Evolutionary conservation across 345 rosid genomes (phyloP).

Genomic region (Hypericum perforatum): DNA sequence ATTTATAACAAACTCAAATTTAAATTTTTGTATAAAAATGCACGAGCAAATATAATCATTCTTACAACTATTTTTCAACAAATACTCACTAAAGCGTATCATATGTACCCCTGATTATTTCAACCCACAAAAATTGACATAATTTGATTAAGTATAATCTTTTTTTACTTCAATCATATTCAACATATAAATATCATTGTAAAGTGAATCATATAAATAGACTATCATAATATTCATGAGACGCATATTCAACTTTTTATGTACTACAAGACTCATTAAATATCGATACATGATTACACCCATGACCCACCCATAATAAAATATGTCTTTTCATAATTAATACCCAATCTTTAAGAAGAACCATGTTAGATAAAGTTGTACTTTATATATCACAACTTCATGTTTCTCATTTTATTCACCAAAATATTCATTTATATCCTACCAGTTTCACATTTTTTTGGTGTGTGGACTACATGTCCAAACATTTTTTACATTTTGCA

Average conservation of each 20-base stretch:
- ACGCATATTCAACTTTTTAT: not conserved
- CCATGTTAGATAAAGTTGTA: not conserved
- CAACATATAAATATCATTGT: not conserved
- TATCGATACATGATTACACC: constrained; percentile 6
- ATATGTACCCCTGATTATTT: too few species aligned
- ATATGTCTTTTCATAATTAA: constrained; percentile 8
- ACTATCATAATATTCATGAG: constrained; percentile 2
- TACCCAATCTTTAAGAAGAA: not conserved
- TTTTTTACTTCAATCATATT: too few species aligned
- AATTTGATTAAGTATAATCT: too few species aligned
- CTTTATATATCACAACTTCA: not conserved
- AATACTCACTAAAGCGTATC: too few species aligned
- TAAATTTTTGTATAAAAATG: too few species aligned
- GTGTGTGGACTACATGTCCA: not conserved
- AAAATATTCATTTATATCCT: not conserved
- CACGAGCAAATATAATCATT: too few species aligned
- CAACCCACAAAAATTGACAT: too few species aligned
- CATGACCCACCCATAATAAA: not conserved
- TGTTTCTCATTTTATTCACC: not conserved
- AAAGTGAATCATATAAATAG: not conserved
- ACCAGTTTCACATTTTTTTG: not conserved
- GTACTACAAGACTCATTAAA: not conserved
- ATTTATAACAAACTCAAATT: too few species aligned
- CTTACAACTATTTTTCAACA: too few species aligned
- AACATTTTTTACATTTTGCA: not conserved